These are phyloP conservation scores for Barnettozyma wickerhamii DNA, from an alignment of 805 yeast species.

Conservation along the genomic window DNA sequence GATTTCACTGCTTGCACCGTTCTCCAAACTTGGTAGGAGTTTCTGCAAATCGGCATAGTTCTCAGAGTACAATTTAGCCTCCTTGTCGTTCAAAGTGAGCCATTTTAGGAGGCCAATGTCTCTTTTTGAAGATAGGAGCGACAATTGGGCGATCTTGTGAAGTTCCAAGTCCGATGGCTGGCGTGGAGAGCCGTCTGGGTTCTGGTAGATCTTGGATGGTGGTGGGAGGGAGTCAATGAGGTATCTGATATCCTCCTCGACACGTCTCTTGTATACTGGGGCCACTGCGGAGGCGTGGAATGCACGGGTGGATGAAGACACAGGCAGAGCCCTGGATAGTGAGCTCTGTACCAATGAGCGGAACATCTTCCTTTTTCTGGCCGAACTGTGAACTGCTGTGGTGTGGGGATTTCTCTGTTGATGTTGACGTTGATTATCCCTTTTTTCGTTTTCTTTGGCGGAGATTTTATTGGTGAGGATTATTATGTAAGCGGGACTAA, in stretches of 20 bases:
- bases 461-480: background rate
- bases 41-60: conserved; percentile 58
- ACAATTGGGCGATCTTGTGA: conserved; percentile 67
- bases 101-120: conserved; percentile 46
- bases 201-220: conserved; percentile 62
- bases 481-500: background rate
- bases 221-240: conserved; percentile 60
- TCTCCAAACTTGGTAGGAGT: conserved; percentile 43
- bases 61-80: conserved; percentile 50
- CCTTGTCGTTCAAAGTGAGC: conserved; percentile 45
- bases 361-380: background rate
- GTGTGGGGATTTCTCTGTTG: too few species aligned
- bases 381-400: too few species aligned
- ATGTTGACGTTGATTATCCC: background rate
- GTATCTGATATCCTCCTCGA: conserved; percentile 59
- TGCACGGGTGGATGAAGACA: background rate
- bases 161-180: conserved; percentile 67
- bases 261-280: conserved; percentile 34
- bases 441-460: background rate
- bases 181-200: conserved; percentile 72
- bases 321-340: background rate
- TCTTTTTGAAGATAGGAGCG: conserved; percentile 52
- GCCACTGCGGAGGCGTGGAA: conserved; percentile 10
- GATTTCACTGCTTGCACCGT: conserved; percentile 53
- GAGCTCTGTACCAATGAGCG: background rate